Base-by-base conservation (phyloP, 1,284 basidiomycete species). In the Rhizoctonia solani region DNA sequence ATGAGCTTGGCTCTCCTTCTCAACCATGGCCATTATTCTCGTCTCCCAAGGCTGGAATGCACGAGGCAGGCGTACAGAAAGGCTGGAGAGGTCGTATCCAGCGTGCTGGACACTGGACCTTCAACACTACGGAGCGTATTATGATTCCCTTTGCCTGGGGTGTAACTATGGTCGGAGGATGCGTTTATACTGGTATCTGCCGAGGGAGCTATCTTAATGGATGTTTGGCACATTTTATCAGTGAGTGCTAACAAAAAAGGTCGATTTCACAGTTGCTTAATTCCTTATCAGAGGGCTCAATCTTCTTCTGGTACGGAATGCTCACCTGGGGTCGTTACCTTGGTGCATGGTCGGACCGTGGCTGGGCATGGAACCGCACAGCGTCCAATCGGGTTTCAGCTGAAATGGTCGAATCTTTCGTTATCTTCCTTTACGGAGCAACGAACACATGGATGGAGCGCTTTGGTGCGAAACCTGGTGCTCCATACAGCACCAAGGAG, bases 371-470 rank as follows among this genome's bases (percentile, higher is more conserved):
- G 96, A 98, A 98, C 76, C 80, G 83, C 39, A 78, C 85, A 0
- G 86, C 85, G 49, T 72, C 74, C 53, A 73, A 73, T 49, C 76
- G 68, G 68, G 73, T 55, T 75, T 87, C 88, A 1, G 95, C 91
- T 4, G 95, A 98, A 78, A 91, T 93, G 72, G 83, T 93, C 71
- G 95, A 98, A 77, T 93, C 88, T 4, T 75, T 83, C 8, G 85
- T 96, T 69, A 95, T 98, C 73, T 96, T 96, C 78, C 47, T 87
- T 0, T 98, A 98, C 75, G 96, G 95, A 16, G 81, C 86, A 47
- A 90, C 92, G 49, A 97, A 98, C 76, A 95, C 90, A 6, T 98
- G 94, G 93, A 94, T 98, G 92, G 95, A 98, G 77, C 85, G 93
- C 55, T 92, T 97, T 72, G 95, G 94, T 6, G 89, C 88, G 0